Evolutionary conservation across 2,329 filamentous ascomycete species (phyloP), one percentile per base, ranked within the genome.

Genomic region (Aquanectria penicillioides): DNA sequence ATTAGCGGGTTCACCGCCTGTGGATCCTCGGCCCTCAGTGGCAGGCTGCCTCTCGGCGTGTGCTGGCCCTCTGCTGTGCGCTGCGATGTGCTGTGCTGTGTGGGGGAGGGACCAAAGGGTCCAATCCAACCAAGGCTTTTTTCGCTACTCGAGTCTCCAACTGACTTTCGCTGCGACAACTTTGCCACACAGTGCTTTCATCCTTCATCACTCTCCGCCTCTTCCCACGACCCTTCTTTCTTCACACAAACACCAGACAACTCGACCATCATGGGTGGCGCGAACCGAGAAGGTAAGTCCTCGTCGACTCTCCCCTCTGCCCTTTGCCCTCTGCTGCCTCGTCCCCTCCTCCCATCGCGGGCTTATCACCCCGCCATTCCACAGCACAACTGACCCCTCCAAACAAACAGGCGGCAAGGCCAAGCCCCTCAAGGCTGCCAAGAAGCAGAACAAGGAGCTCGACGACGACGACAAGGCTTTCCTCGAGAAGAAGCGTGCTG

Each of bases 391-490:
- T 70, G 59, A 69, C 68, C 66, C 65, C 62, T 66, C 68, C 53
- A 52, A 62, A 52, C 40, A 43, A 92, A 58, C 38, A 94, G 91
- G 90, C 76, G 91, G 91, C 83, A 94, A 93, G 84, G 87, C 81
- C 69, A 93, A 93, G 86, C 91, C 91, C 69, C 82, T 93, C 79
- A 97, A 97, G 89, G 86, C 90, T 68, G 83, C 92, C 61, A 97
- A 97, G 89, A 96, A 94, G 86, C 84, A 86, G 51, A 83, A 84
- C 74, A 90, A 89, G 78, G 93, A 97, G 2, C 78, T 94, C 57
- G 94, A 97, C 74, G 93, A 97, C 0, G 93, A 97, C 38, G 93
- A 97, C 66, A 78, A 89, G 74, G 93, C 92, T 6, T 93, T 85
- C 84, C 89, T 88, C 73, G 87, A 90, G 77, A 97, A 93, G 88